These are phyloP conservation scores for Pseudocercospora fuligena DNA, from an alignment of 2,329 filamentous ascomycete species.

Conservation along the genomic window DNA sequence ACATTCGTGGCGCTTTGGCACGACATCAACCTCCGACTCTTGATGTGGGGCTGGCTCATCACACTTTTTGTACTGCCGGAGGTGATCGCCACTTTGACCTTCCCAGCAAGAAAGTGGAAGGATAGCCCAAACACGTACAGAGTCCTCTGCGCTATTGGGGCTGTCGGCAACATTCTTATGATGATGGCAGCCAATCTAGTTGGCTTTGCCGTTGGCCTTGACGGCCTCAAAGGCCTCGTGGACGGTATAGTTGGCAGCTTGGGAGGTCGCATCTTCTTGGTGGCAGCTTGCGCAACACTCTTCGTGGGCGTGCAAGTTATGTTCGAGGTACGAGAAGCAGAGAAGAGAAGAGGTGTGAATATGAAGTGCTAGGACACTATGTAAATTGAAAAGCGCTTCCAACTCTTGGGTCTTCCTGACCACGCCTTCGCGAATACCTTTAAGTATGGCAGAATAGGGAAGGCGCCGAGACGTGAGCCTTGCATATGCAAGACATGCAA, in stretches of 20 bases:
- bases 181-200: conserved; percentile 96
- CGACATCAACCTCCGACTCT: conserved; percentile 85
- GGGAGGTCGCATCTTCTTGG: conserved; percentile 75
- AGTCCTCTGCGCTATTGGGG: conserved; percentile 78
- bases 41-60: conserved; percentile 97
- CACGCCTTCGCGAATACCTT: background rate
- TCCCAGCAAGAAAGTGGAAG: conserved; percentile 76
- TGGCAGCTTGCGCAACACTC: conserved; percentile 71
- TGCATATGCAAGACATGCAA: no score
- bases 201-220: conserved; percentile 89
- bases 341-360: conserved; percentile 79
- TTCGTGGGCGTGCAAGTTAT: conserved; percentile 91
- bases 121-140: conserved; percentile 73
- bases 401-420: background rate
- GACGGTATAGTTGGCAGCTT: conserved; percentile 76
- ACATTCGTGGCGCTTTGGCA: conserved; percentile 98
- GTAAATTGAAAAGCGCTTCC: background rate
- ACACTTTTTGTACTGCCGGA: conserved; percentile 94
- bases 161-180: conserved; percentile 83
- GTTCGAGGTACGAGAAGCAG: conserved; percentile 90
- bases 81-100: conserved; percentile 70
- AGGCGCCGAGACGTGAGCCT: no score
- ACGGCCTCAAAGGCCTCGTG: conserved; percentile 79
- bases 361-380: conserved; percentile 71
- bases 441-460: no score